Conservation (phyloP, 208 protist species). For the Crithidia acanthocephali region DNA sequence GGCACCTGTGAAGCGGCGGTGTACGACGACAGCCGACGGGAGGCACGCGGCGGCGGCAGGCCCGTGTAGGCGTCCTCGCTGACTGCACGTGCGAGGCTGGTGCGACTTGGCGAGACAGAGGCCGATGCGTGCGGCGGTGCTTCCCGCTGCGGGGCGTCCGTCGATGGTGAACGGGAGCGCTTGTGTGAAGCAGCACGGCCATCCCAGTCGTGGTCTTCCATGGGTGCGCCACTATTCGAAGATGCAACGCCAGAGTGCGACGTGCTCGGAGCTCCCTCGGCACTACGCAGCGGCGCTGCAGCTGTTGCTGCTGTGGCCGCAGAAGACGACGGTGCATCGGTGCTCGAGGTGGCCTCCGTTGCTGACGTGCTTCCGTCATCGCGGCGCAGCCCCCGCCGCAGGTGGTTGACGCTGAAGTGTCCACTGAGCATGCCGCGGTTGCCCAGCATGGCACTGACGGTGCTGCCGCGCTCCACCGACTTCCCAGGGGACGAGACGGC, state of each 20-base stretch:
- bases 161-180: slow-evolving; percentile 18
- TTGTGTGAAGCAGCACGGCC: no score
- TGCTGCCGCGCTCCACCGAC: background rate
- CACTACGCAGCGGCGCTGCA: no score
- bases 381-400: slow-evolving; percentile 11
- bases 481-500: background rate
- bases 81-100: background rate
- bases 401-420: slow-evolving; percentile 32
- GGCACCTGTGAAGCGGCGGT: background rate
- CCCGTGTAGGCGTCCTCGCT: background rate
- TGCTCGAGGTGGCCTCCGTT: background rate
- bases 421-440: slow-evolving; percentile 15
- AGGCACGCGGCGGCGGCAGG: background rate
- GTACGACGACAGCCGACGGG: slow-evolving; percentile 7
- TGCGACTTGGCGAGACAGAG: background rate
- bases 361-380: background rate
- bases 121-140: background rate
- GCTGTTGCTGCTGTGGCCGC: no score
- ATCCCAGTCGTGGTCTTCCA: no score
- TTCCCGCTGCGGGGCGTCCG: background rate
- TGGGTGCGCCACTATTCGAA: background rate
- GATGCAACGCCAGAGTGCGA: background rate
- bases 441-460: slow-evolving; percentile 3
- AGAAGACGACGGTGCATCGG: background rate
- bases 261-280: background rate